Percentiles rank a stretch among this genome's conserved stretches.
Evolutionary conservation across 805 yeast species (phyloP).

Genomic region (Candida krabiensis): DNA sequence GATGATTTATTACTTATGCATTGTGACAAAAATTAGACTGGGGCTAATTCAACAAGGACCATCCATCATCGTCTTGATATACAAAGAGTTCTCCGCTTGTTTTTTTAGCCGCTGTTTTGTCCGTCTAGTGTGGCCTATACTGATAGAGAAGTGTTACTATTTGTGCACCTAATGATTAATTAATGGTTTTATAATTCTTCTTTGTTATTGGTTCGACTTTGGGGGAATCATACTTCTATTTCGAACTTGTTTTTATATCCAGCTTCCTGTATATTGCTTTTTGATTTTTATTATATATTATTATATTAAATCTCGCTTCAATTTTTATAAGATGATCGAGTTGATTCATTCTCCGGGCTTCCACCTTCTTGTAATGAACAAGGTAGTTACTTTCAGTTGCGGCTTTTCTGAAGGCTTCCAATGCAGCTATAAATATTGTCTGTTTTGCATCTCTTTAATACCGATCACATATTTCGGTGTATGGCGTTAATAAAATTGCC

Average conservation of each 20-base stretch:
- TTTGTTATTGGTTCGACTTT: slow-evolving; percentile 4
- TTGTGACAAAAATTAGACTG: slow-evolving; percentile 13
- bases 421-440: too few relatives aligned
- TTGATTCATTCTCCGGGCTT: too few relatives aligned
- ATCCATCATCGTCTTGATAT: too few relatives aligned
- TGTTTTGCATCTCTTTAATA: too few relatives aligned
- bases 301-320: slow-evolving; percentile 5
- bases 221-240: slow-evolving; percentile 12
- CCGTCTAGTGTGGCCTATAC: slow-evolving; percentile 10
- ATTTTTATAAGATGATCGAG: too few relatives aligned
- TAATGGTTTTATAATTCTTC: slow-evolving; percentile 16
- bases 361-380: too few relatives aligned
- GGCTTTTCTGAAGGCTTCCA: too few relatives aligned
- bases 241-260: slow-evolving; percentile 11
- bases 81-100: slow-evolving; percentile 1
- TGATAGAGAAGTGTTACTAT: slow-evolving; percentile 19
- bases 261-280: slow-evolving; percentile 22
- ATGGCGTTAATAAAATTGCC: too few relatives aligned
- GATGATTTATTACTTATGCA: slow-evolving; percentile 13
- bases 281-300: slow-evolving; percentile 3
- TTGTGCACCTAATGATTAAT: slow-evolving; percentile 21
- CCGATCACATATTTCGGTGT: too few relatives aligned
- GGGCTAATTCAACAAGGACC: slow-evolving; percentile 5
- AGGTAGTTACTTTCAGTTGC: too few relatives aligned
- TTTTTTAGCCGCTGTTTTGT: slow-evolving; percentile 2